phyloP scores from a whole-genome alignment of 345 rosid species.

The Psidium friedrichsthalianum region DNA sequence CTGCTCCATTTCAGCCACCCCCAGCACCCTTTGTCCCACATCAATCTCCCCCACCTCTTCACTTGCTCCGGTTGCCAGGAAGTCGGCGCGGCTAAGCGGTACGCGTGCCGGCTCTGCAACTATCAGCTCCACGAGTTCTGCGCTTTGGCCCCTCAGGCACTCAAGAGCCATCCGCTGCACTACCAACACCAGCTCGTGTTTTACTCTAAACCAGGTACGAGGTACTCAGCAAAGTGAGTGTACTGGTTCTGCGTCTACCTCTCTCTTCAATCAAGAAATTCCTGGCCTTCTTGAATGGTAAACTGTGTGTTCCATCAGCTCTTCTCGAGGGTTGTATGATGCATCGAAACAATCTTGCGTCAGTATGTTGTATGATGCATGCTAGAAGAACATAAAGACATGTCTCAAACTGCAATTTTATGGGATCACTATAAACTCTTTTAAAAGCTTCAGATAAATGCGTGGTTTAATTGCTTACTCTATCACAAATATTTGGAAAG shows the following conservation, averaged over 20 bases:
- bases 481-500: neutral
- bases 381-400: neutral
- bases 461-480: too few species aligned
- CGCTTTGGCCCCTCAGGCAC: conserved; percentile 52
- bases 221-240: neutral
- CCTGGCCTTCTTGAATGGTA: neutral
- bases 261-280: too few species aligned
- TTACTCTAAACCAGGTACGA: conserved; percentile 50
- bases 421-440: too few species aligned
- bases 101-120: conserved; percentile 46
- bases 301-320: neutral
- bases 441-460: too few species aligned
- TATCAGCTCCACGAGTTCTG: conserved; percentile 84
- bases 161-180: conserved; percentile 62
- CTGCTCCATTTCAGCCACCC: conserved; percentile 54
- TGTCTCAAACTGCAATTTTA: neutral
- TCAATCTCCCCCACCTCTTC: conserved; percentile 39
- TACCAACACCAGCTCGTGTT: conserved; percentile 56
- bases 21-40: conserved; percentile 35
- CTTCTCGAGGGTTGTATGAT: neutral
- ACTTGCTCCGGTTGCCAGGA: conserved; percentile 75
- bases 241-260: neutral
- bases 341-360: neutral
- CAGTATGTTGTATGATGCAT: neutral
- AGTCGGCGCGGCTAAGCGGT: conserved; percentile 61